Base-by-base conservation (phyloP, 768 basidiomycete genomes). In the Galerina marginata region DNA sequence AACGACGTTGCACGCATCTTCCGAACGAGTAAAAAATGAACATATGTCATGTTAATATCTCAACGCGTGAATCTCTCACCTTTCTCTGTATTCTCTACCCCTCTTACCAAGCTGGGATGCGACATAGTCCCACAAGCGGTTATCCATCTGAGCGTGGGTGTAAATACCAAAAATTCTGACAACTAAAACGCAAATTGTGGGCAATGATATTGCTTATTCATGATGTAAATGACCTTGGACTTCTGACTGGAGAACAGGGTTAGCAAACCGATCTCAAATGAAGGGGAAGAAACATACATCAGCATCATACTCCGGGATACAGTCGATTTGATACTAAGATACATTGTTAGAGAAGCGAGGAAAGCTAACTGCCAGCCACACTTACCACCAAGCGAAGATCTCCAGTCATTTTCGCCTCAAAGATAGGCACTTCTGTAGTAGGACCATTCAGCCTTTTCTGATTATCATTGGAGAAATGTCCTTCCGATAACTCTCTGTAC, bases 381-480 rank as follows among this genome's bases (percentile, higher is more conserved):
- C 80, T 2, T 65, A 86, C 85, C 1, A 87, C 76, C n/a, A 87
- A 70, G 4, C 84, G 74, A 33, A 78, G 66, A 58, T 86, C 83
- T 0, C 74, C 64, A 6, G 82, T 83, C 79, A 90, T 84, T 68
- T 88, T 90, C 0, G 90, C 90, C 65, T 90, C 88, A 54, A 80
- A 90, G 9, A 91, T 79, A 0, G 89, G 86, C 0, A 90, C 70
- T 0, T 81, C 80, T 9, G 71, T 69, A 14, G 75, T 72, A 0
- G 70, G 52, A 0, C 79, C 80, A 16, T 75, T 84, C 14, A 90
- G 72, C 4, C 80, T 71, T 69, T 88, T 88, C 62, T 90, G 86
- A 61, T 90, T 91, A 59, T 87, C 85, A 6, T 77, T 75, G 1
- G 89, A 90, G 65, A 91, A 90, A 56, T 86, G 82, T 0, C 89